Evolutionary conservation across 352 stramenopile genomes (phyloP).

Genomic region (Phytophthora pistaciae): DNA sequence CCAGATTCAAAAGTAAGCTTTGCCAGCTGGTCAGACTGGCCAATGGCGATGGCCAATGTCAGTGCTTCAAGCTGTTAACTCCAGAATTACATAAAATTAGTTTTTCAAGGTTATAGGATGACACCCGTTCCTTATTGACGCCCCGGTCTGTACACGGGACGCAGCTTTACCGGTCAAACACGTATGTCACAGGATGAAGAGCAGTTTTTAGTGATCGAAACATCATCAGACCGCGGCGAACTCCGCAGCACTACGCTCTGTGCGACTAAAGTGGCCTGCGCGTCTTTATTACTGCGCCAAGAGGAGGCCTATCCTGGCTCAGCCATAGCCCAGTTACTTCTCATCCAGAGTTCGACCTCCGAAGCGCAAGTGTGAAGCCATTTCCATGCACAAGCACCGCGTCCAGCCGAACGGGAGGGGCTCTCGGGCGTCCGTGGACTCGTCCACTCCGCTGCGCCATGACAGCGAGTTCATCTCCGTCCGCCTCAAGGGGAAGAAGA

Average conservation of each 20-base stretch:
- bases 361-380: background rate
- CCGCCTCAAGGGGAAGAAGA: constrained; percentile 6
- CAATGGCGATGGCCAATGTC: no score
- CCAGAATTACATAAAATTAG: no score
- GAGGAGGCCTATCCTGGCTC: background rate
- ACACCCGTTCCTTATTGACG: no score
- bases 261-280: background rate
- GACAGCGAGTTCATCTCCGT: constrained; percentile 24
- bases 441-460: background rate
- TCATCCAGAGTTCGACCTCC: background rate
- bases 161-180: background rate
- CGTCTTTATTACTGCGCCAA: background rate
- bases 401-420: constrained; percentile 1
- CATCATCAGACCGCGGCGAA: background rate
- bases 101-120: no score
- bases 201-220: background rate
- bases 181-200: background rate
- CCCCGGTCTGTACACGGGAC: background rate
- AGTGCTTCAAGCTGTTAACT: no score
- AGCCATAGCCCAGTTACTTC: background rate
- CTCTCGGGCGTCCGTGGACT: constrained; percentile 4
- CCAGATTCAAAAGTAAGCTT: no score
- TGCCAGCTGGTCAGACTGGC: no score
- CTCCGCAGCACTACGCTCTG: background rate
- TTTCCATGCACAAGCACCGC: constrained; percentile 1